Conservation (phyloP, 2,329 filamentous ascomycete species). For the Colletotrichum tabaci region DNA sequence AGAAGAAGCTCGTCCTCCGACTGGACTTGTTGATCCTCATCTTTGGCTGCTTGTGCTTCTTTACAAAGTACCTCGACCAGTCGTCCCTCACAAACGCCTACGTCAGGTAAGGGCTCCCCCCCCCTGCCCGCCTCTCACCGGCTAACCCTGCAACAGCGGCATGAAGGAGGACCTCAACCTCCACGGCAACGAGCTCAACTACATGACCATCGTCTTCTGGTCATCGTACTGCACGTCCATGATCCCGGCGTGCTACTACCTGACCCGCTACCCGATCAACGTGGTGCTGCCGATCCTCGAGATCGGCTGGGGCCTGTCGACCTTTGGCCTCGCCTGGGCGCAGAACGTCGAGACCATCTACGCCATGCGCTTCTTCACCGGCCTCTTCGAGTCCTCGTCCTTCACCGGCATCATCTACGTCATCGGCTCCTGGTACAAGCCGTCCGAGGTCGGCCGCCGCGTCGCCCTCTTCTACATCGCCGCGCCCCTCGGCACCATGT, state of each 20-base stretch:
- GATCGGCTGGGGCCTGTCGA: slow-evolving; percentile 51
- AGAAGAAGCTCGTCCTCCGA: slow-evolving; percentile 54
- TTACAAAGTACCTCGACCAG: slow-evolving; percentile 57
- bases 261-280: slow-evolving; percentile 56
- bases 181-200: slow-evolving; percentile 53
- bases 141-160: slow-evolving; percentile 47
- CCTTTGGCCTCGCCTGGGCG: slow-evolving; percentile 50
- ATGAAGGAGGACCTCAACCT: slow-evolving; percentile 55
- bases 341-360: slow-evolving; percentile 54
- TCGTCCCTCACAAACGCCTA: slow-evolving; percentile 56
- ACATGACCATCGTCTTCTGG: slow-evolving; percentile 51
- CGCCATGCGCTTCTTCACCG: slow-evolving; percentile 60
- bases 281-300: slow-evolving; percentile 49
- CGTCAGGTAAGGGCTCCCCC: slow-evolving; percentile 48
- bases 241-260: slow-evolving; percentile 57
- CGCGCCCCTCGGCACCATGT: slow-evolving; percentile 67
- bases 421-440: slow-evolving; percentile 61
- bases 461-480: slow-evolving; percentile 64
- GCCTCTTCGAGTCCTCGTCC: slow-evolving; percentile 57
- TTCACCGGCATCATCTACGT: slow-evolving; percentile 49
- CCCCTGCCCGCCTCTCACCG: not conserved
- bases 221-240: slow-evolving; percentile 57
- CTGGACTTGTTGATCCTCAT: slow-evolving; percentile 56
- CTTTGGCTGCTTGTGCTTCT: slow-evolving; percentile 57
- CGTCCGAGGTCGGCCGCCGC: slow-evolving; percentile 62